Evolutionary conservation across 1,139 yeast species (phyloP).

Genomic region (Lodderomyces elongisporus): DNA sequence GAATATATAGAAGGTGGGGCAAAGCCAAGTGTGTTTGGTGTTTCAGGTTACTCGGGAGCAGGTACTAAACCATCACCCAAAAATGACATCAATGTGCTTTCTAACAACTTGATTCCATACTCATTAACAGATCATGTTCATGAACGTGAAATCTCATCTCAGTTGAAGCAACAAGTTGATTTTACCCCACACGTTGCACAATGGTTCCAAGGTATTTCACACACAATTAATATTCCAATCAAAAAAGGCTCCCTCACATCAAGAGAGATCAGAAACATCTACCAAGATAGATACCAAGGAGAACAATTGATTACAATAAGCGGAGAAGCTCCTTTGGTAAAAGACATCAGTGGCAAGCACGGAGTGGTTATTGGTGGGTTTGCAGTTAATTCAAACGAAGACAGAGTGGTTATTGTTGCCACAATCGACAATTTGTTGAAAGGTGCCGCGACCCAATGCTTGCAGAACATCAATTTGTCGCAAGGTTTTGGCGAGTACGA

Average conservation of each 20-base stretch:
- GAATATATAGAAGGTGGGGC: constrained; percentile 52
- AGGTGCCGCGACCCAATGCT: constrained; percentile 98
- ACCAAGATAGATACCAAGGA: constrained; percentile 83
- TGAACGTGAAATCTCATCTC: constrained; percentile 84
- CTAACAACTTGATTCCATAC: constrained; percentile 88
- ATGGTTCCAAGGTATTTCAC: constrained; percentile 98
- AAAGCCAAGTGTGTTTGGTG: constrained; percentile 87
- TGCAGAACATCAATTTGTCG: constrained; percentile 89
- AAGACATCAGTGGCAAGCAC: constrained; percentile 87
- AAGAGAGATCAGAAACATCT: constrained; percentile 77
- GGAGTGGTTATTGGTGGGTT: constrained; percentile 95
- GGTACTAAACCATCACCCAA: constrained; percentile 98
- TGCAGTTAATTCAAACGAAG: constrained; percentile 82
- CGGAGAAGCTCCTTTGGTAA: constrained; percentile 90
- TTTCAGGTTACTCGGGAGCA: constrained; percentile 98
- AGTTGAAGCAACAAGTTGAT: constrained; percentile 73
- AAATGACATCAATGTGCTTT: constrained; percentile 71
- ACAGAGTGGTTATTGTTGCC: constrained; percentile 90
- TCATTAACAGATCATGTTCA: constrained; percentile 95
- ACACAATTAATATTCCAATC: constrained; percentile 87
- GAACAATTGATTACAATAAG: constrained; percentile 80
- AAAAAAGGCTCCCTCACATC: constrained; percentile 64
- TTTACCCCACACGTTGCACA: constrained; percentile 97
- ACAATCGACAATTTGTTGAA: constrained; percentile 92
- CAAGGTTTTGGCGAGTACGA: constrained; percentile 90